Conservation (phyloP, 192 early-diverging fungal genomes). For the Coemansia sp. region DNA sequence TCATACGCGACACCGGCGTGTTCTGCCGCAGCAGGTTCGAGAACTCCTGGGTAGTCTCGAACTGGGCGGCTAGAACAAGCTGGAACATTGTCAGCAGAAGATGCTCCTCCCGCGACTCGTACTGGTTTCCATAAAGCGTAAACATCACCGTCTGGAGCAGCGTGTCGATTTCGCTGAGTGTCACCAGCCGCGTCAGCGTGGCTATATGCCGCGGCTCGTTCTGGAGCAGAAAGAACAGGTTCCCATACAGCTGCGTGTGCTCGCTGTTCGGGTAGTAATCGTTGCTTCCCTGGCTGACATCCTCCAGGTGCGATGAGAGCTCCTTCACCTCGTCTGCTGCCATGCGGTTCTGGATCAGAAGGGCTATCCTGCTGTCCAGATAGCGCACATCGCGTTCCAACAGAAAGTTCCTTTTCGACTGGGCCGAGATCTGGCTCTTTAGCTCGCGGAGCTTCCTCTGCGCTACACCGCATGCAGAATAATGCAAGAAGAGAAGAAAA, state of each 20-base stretch:
- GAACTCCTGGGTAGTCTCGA: slow-evolving; percentile 89
- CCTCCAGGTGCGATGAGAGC: slow-evolving; percentile 53
- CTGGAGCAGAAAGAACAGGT: slow-evolving; percentile 91
- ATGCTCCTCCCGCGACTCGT: slow-evolving; percentile 95
- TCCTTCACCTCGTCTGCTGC: slow-evolving; percentile 80
- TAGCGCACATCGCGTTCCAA: slow-evolving; percentile 92
- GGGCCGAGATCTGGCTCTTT: slow-evolving; percentile 86
- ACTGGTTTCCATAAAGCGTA: slow-evolving; percentile 94
- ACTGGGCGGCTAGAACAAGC: slow-evolving; percentile 89
- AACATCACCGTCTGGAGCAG: slow-evolving; percentile 96
- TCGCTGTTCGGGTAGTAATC: slow-evolving; percentile 75
- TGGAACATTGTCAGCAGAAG: slow-evolving; percentile 95
- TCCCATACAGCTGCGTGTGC: slow-evolving; percentile 84
- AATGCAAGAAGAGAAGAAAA: not conserved
- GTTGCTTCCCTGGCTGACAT: slow-evolving; percentile 49
- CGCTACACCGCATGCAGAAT: slow-evolving; percentile 46
- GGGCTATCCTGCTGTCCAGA: slow-evolving; percentile 86
- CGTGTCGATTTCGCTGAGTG: slow-evolving; percentile 88
- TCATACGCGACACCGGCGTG: slow-evolving; percentile 96
- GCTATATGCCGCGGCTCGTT: slow-evolving; percentile 92
- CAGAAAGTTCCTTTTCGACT: slow-evolving; percentile 94
- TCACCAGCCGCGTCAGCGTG: slow-evolving; percentile 78
- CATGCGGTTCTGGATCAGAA: slow-evolving; percentile 93
- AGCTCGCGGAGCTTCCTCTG: slow-evolving; percentile 83
- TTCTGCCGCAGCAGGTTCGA: slow-evolving; percentile 89